Evolutionary conservation across 2,329 filamentous ascomycete genomes (phyloP).

Genomic region (Tolypocladium paradoxum): DNA sequence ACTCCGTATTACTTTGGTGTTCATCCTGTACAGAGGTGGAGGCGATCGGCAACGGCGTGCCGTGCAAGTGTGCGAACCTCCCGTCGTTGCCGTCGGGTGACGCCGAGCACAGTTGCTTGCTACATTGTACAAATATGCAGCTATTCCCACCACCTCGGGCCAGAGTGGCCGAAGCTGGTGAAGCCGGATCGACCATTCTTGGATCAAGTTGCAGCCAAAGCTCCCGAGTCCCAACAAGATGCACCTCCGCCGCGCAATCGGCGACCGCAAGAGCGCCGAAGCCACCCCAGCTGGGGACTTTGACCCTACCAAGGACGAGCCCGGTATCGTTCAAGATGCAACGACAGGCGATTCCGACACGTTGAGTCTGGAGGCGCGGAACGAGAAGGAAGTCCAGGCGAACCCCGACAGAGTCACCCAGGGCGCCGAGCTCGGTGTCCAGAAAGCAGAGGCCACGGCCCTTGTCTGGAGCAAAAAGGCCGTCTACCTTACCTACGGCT

Average conservation of each 20-base stretch:
- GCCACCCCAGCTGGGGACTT: background rate
- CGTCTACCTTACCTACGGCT: slow-evolving; percentile 25
- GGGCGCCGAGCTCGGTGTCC: slow-evolving; percentile 23
- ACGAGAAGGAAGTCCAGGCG: background rate
- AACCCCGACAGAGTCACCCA: background rate
- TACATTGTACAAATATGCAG: no score
- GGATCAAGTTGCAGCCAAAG: background rate
- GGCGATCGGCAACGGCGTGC: background rate
- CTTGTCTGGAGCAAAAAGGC: slow-evolving; percentile 25
- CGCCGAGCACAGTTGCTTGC: background rate
- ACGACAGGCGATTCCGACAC: background rate
- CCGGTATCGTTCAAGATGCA: background rate
- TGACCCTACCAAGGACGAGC: background rate
- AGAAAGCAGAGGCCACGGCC: slow-evolving; percentile 28
- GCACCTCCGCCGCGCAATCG: background rate
- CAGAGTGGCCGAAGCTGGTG: background rate
- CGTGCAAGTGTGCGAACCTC: background rate
- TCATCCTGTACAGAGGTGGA: background rate
- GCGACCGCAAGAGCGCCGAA: background rate
- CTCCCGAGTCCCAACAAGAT: background rate
- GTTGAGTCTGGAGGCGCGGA: background rate
- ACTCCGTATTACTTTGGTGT: no score
- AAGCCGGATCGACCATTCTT: background rate
- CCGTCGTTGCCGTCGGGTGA: background rate
- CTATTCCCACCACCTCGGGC: background rate